Evolutionary conservation across 2,329 filamentous ascomycete genomes (phyloP), one percentile per base, ranked within the genome.

Genomic region (Hypomyces perniciosus): DNA sequence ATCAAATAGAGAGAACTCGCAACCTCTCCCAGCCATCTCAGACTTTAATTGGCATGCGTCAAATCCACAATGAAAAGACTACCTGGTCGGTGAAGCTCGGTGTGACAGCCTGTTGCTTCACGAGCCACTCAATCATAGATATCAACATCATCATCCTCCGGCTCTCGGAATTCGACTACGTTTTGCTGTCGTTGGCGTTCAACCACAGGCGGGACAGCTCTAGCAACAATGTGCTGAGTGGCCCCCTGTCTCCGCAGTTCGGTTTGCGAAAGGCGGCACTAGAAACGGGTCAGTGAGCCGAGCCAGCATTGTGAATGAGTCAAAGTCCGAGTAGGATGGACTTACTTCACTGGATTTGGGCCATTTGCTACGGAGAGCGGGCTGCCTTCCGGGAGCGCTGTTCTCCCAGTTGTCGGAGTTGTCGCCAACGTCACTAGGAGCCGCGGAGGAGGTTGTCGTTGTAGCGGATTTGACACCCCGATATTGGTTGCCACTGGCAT

Each of bases 401-500:
- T 8, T 40, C 27, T 44, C 10, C 44, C 13, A 30, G 6, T 28
- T n/a, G 26, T 40, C 37, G 8, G 7, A 13, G 33, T 10, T 41
- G 30, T 37, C 48, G 5, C 28, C 37, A 5, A 28, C 27, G 4
- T 51, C 48, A 8, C 43, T 30, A 3, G 13, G 27, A 4, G 35
- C 30, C 8, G 8, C 13, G n/a, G 13, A 53, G 3, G 53, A 53
- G 1, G 55, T 57, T 2, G 45, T 48, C 1, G 51, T 39, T 38
- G 52, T 57, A 2, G 56, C 54, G 0, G 56, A 48, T 49, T 67
- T 68, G 37, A 52, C 28, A 1, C 27, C 49, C 3, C 44, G 43
- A 29, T 66, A 52, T 5, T 49, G 57, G 1, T 50, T 53, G 1
- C 68, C 68, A 4, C 37, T 48, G 1, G 58, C 13, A 8, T 65